Evolutionary conservation across 75 land plant genomes (phyloP).

Genomic region (Pseudotsuga menziesii): DNA sequence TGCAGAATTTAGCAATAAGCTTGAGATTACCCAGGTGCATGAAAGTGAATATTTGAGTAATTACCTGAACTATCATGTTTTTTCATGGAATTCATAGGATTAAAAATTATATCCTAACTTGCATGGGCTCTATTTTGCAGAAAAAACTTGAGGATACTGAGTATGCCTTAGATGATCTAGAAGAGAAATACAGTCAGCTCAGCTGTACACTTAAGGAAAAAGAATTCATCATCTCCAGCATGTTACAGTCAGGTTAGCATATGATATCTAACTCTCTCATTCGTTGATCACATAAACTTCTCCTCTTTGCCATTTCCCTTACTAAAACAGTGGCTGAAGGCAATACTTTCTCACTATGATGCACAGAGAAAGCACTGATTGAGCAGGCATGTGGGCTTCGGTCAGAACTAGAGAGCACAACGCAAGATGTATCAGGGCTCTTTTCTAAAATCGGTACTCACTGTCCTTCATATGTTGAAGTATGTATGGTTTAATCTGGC

Average conservation of each 20-base stretch:
- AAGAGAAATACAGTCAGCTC: slow-evolving; percentile 76
- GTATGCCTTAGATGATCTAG: slow-evolving; percentile 49
- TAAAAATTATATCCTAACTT: slow-evolving; percentile 5
- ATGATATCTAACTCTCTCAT: background rate
- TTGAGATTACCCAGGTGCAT: slow-evolving; percentile 58
- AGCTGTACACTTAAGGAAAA: slow-evolving; percentile 66
- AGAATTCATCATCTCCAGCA: slow-evolving; percentile 75
- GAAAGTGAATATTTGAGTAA: background rate
- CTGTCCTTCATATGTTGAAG: background rate
- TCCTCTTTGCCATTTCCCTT: background rate
- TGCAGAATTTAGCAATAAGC: slow-evolving; percentile 56
- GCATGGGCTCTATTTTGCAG: slow-evolving; percentile 32
- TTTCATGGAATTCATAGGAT: background rate
- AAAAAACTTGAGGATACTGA: slow-evolving; percentile 67
- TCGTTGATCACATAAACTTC: background rate
- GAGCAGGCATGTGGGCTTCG: slow-evolving; percentile 72
- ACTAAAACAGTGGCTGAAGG: background rate
- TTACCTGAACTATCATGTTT: background rate
- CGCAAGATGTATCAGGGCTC: slow-evolving; percentile 69
- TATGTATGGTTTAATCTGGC: background rate
- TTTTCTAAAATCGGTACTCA: slow-evolving; percentile 79
- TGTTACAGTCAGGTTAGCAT: slow-evolving; percentile 72
- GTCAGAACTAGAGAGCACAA: slow-evolving; percentile 76
- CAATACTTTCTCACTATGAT: background rate
- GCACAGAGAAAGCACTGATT: slow-evolving; percentile 77